Conservation (phyloP, 2,329 filamentous ascomycete species). For the Diatrype stigma region DNA sequence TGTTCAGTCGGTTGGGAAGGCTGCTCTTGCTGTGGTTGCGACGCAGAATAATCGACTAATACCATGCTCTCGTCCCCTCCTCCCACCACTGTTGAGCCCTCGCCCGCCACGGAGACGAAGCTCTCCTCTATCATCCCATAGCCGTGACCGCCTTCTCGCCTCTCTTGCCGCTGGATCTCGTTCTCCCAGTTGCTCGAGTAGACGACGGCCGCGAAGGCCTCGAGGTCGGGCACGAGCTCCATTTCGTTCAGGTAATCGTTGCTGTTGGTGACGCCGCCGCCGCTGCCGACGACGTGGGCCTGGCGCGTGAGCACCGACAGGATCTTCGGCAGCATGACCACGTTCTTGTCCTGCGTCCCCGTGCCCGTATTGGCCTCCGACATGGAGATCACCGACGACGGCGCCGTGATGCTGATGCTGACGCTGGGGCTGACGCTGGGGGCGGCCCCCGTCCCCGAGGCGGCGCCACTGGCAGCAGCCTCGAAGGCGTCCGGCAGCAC, state of each 20-base stretch:
- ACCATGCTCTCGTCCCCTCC: constrained; percentile 47
- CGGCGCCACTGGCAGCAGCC: constrained; percentile 34
- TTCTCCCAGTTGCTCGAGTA: constrained; percentile 80
- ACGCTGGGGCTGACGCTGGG: constrained; percentile 46
- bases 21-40: constrained; percentile 4
- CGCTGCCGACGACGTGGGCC: constrained; percentile 82
- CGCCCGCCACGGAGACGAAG: constrained; percentile 12
- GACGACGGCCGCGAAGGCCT: constrained; percentile 81
- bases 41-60: constrained; percentile 37
- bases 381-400: not conserved
- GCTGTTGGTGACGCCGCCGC: constrained; percentile 42
- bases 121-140: constrained; percentile 4
- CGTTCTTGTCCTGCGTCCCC: constrained; percentile 42
- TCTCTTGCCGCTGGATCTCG: constrained; percentile 51
- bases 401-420: constrained; percentile 34
- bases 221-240: constrained; percentile 70
- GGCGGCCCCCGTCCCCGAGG: constrained; percentile 20
- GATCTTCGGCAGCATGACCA: constrained; percentile 72
- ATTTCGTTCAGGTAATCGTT: constrained; percentile 71
- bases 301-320: constrained; percentile 87
- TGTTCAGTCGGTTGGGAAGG: not conserved
- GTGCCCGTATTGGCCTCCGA: not conserved
- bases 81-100: constrained; percentile 1
- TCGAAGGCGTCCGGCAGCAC: constrained; percentile 78
- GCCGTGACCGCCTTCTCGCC: constrained; percentile 17